Evolutionary conservation across 2,329 filamentous ascomycete species (phyloP), one percentile per base, ranked within the genome.

Genomic region (Zymoseptoria pseudotritici): DNA sequence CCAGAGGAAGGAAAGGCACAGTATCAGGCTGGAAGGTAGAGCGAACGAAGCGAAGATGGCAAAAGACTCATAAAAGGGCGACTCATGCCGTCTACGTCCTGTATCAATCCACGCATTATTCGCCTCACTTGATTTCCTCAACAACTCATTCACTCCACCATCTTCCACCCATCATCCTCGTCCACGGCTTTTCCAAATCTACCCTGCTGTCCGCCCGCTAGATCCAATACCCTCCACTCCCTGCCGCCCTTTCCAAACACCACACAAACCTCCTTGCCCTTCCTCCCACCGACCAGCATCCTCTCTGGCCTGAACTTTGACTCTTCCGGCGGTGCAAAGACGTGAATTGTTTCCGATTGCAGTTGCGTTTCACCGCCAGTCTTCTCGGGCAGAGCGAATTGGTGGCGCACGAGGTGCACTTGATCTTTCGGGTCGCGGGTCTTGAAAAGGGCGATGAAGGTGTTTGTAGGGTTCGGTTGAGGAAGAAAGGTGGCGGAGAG

Each of bases 401-500:
- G 55, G 57, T 56, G 51, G 19, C 56, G 46, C 19, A 50, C 21
- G 26, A 62, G 46, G 9, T 24, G 58, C 10, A 26, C 21, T 22
- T 58, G 31, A 8, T 24, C 29, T 36, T 19, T 57, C n/a, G 55
- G 31, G 10, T 42, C 19, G 20, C 22, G 36, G 24, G 24, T 31
- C 46, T 46, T 50, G 26, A 53, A 24, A 19, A 58, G 58, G 4
- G 58, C 53, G 29, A 58, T 10, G 26, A 57, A 58, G 8, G 21
- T 6, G 53, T 26, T n/a, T 51, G 49, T 19, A n/a, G 17, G 22
- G 4, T 50, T 26, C 59, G 5, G 36, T 46, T 74, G 60, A 70
- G 82, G 69, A 66, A 82, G 66, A 76, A 77, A 64, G 69, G 82
- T 63, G 80, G 74, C 91, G 83, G 6, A 86, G 83, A 73, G 87